Evolutionary conservation across 495 filamentous ascomycete genomes (phyloP).

Genomic region (Tuber calosporum): DNA sequence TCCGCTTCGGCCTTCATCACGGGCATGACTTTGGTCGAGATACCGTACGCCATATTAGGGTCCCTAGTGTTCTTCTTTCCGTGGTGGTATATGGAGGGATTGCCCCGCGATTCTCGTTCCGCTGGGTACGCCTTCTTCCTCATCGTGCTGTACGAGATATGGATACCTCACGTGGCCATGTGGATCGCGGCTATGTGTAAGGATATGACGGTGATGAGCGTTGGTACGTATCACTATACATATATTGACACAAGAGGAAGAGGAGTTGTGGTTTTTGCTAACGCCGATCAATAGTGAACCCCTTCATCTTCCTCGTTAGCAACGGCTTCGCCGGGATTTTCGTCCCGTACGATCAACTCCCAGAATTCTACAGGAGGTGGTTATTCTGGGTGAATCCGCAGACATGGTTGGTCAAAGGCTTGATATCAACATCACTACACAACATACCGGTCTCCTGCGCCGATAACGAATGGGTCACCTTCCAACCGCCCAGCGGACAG

Average conservation of each 20-base stretch:
- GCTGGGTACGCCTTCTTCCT: constrained; percentile 77
- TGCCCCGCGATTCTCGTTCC: constrained; percentile 60
- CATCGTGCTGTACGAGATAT: constrained; percentile 59
- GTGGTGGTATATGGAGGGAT: constrained; percentile 77
- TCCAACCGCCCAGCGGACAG: constrained; percentile 47
- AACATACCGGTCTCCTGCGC: constrained; percentile 52
- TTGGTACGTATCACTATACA: constrained; percentile 22
- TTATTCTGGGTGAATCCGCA: constrained; percentile 64
- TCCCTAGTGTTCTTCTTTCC: constrained; percentile 61
- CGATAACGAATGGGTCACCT: constrained; percentile 52
- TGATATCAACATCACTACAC: constrained; percentile 53
- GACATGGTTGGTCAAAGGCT: constrained; percentile 54
- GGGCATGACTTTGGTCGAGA: constrained; percentile 65
- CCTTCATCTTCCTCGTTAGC: constrained; percentile 37
- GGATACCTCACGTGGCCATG: constrained; percentile 37
- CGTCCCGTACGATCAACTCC: constrained; percentile 33
- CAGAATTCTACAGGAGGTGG: constrained; percentile 47
- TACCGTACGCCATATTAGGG: constrained; percentile 68
- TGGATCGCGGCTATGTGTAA: constrained; percentile 39
- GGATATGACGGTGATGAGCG: constrained; percentile 39
- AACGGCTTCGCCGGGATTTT: constrained; percentile 38
- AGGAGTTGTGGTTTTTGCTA: constrained; percentile 7
- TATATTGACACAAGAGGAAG: neutral
- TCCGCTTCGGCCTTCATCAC: constrained; percentile 77
- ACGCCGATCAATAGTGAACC: constrained; percentile 34